These are phyloP conservation scores for Dipodascopsis tothii DNA, from an alignment of 805 yeast species.

Conservation along the genomic window DNA sequence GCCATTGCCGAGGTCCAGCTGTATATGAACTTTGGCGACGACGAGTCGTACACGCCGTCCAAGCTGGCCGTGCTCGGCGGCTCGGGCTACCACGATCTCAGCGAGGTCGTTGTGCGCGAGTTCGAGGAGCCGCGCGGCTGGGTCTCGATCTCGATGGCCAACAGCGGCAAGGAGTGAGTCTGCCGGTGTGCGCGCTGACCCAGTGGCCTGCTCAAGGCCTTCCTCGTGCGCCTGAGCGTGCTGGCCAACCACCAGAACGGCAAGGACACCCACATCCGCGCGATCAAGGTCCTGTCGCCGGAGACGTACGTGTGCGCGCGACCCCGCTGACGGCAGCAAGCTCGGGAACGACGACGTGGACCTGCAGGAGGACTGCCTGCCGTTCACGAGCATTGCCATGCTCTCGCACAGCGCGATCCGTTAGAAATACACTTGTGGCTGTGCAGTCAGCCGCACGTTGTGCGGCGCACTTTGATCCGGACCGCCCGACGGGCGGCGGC, in stretches of 20 bases:
- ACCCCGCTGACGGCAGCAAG: background rate
- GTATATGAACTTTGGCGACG: slow-evolving; percentile 61
- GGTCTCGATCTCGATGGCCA: slow-evolving; percentile 57
- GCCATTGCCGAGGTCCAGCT: slow-evolving; percentile 59
- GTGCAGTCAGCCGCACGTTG: too few species aligned
- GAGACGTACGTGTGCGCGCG: slow-evolving; percentile 24
- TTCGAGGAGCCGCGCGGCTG: slow-evolving; percentile 70
- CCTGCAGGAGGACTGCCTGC: slow-evolving; percentile 25
- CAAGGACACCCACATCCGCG: slow-evolving; percentile 84
- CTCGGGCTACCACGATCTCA: slow-evolving; percentile 67
- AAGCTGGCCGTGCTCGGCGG: slow-evolving; percentile 62
- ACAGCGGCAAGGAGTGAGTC: slow-evolving; percentile 41
- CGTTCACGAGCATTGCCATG: slow-evolving; percentile 27
- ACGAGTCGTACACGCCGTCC: slow-evolving; percentile 90
- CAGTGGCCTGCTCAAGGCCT: slow-evolving; percentile 54
- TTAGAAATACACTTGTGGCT: too few species aligned
- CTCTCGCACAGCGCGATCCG: slow-evolving; percentile 28
- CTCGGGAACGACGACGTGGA: slow-evolving; percentile 12
- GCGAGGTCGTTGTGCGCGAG: slow-evolving; percentile 54
- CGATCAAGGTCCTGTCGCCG: slow-evolving; percentile 54
- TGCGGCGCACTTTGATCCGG: too few species aligned
- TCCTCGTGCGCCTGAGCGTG: slow-evolving; percentile 54
- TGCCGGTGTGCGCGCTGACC: background rate
- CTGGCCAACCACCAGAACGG: slow-evolving; percentile 87
- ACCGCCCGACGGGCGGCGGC: too few species aligned